phyloP scores from a whole-genome alignment of 2,329 filamentous ascomycete species.

The Didymella exigua region DNA sequence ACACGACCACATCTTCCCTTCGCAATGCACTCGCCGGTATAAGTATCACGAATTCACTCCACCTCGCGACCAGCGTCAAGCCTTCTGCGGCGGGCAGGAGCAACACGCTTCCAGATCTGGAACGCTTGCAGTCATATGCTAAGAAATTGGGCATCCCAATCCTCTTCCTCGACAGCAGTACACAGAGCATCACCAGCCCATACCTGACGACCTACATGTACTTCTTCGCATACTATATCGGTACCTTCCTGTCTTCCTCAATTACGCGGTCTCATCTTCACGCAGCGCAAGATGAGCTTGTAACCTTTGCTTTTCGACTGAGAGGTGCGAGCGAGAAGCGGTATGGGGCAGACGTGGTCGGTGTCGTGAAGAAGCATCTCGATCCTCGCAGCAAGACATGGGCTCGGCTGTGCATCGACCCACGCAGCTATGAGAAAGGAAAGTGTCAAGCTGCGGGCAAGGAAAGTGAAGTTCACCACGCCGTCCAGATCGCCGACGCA shows the following conservation, averaged over 20 bases:
- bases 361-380: slow-evolving; percentile 34
- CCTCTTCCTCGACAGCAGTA: slow-evolving; percentile 36
- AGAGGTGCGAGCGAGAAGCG: slow-evolving; percentile 26
- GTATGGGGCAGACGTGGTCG: slow-evolving; percentile 29
- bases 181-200: slow-evolving; percentile 28
- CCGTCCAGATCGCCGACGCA: slow-evolving; percentile 34
- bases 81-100: slow-evolving; percentile 28
- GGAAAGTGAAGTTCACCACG: slow-evolving; percentile 32
- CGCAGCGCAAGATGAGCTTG: slow-evolving; percentile 35
- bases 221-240: slow-evolving; percentile 42
- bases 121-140: slow-evolving; percentile 33
- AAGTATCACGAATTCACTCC: slow-evolving; percentile 33
- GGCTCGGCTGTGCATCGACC: slow-evolving; percentile 31
- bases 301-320: slow-evolving; percentile 38
- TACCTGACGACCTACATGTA: slow-evolving; percentile 39
- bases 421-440: slow-evolving; percentile 27
- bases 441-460: slow-evolving; percentile 26
- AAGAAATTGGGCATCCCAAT: slow-evolving; percentile 33
- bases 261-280: slow-evolving; percentile 30
- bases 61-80: slow-evolving; percentile 23
- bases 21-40: slow-evolving; percentile 31
- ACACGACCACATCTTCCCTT: slow-evolving; percentile 30
- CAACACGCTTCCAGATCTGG: slow-evolving; percentile 32
- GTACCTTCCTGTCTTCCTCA: slow-evolving; percentile 32
- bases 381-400: slow-evolving; percentile 23